Percentiles rank a stretch among this genome's conserved stretches.
These are phyloP conservation scores for Aspergillus aculeatinus DNA, from an alignment of 2,329 filamentous ascomycete genomes.

Conservation along the genomic window DNA sequence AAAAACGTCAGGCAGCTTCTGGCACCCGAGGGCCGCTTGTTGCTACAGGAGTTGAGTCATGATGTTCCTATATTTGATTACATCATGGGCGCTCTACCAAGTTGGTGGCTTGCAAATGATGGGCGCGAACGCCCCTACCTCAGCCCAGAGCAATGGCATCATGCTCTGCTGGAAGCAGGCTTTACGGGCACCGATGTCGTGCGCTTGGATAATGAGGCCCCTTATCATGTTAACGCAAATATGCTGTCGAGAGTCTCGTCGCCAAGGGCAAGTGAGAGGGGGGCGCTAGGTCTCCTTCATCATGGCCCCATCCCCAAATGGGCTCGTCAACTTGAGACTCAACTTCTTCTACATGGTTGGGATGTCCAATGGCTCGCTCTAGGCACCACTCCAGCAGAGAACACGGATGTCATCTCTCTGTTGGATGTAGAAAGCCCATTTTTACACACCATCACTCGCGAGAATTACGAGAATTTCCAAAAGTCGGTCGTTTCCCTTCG, in stretches of 20 bases:
- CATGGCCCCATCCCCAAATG: background rate
- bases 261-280: background rate
- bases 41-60: too few species aligned
- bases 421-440: constrained; percentile 13
- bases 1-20: too few species aligned
- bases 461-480: background rate
- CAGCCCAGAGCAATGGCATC: constrained; percentile 25
- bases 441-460: constrained; percentile 4
- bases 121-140: constrained; percentile 27
- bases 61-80: background rate
- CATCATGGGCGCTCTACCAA: constrained; percentile 23
- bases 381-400: background rate
- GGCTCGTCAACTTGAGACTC: background rate
- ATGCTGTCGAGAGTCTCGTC: constrained; percentile 4
- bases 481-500: background rate
- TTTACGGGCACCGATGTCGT: constrained; percentile 32
- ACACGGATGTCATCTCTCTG: constrained; percentile 2
- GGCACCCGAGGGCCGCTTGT: too few species aligned
- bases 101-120: constrained; percentile 35
- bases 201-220: constrained; percentile 17
- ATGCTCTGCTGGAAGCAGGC: constrained; percentile 28
- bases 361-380: background rate
- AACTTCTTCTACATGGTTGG: background rate
- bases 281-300: background rate
- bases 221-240: constrained; percentile 4